Conservation (phyloP, 2,329 filamentous ascomycete species). For the Pleomassaria siparia region DNA sequence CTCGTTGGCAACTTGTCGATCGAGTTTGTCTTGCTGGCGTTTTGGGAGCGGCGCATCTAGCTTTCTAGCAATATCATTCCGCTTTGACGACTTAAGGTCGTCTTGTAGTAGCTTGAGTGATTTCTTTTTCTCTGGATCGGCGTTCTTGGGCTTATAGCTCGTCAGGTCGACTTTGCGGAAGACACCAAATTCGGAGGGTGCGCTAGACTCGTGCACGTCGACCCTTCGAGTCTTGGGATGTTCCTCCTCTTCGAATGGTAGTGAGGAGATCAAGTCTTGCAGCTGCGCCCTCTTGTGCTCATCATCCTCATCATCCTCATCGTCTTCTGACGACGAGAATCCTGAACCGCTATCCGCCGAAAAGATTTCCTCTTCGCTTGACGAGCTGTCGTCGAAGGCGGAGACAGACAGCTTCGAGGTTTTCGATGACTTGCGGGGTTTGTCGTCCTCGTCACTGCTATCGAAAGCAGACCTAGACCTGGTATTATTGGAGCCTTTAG, state of each 20-base stretch:
- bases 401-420: neutral
- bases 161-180: slow-evolving; percentile 72
- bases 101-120: slow-evolving; percentile 74
- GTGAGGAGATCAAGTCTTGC: slow-evolving; percentile 68
- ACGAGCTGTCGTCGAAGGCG: slow-evolving; percentile 54
- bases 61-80: slow-evolving; percentile 63
- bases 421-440: slow-evolving; percentile 3
- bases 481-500: too few relatives aligned
- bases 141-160: slow-evolving; percentile 72
- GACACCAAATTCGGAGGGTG: slow-evolving; percentile 62
- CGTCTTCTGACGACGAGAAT: slow-evolving; percentile 51
- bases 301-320: slow-evolving; percentile 46
- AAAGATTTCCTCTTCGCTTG: slow-evolving; percentile 50
- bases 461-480: slow-evolving; percentile 46
- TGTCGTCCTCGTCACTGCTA: slow-evolving; percentile 34
- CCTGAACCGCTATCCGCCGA: slow-evolving; percentile 53
- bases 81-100: slow-evolving; percentile 61
- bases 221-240: slow-evolving; percentile 36
- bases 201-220: slow-evolving; percentile 60
- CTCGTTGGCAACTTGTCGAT: slow-evolving; percentile 79
- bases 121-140: slow-evolving; percentile 74
- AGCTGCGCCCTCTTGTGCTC: slow-evolving; percentile 64
- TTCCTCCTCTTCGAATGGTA: slow-evolving; percentile 50
- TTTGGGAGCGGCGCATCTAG: slow-evolving; percentile 81
- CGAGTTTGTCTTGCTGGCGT: slow-evolving; percentile 81